Base-by-base conservation (phyloP, 1,139 yeast genomes). In the Sugiyamaella sp. region DNA sequence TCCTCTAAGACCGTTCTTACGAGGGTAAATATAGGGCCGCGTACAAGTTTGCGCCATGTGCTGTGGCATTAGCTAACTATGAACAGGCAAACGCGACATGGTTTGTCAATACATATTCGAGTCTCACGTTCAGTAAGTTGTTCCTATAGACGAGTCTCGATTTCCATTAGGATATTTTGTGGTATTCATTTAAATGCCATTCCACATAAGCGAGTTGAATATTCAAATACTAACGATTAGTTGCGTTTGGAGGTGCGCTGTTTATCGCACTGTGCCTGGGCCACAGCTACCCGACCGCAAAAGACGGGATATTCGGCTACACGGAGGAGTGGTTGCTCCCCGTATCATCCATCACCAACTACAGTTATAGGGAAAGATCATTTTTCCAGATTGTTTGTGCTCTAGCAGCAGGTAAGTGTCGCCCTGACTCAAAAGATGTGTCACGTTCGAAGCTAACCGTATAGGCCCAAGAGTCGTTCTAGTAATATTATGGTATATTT, bases 321-420 rank as follows among this genome's bases (percentile, higher is more conserved):
- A 41, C 42, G 37, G 48, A 52, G 9, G 57, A 54, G 37, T 54
- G 57, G 54, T 38, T 46, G 42, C 44, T 42, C 9, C 46, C 49
- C 20, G 43, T 46, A 3, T 46, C 46, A 3, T 46, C 29, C 14
- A 24, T 43, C 16, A 46, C 46, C 4, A 39, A 38, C 25, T 49
- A 43, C 33, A 19, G 43, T 58, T 88, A 86, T 62, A 95, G 95
- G 0, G 95, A 87, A 68, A 75, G 95, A 62, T 85, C 93, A 2
- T 68, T 87, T 39, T 88, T 87, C 65, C 96, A 88, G 68, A 76
- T 88, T 32, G 69, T 86, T 50, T 85, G 86, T 55, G 95, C 80
- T 1, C 66, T 87, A 45, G 85, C 95, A 1, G 78, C 95, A 0
- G 91, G 93, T 24, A 93, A 95, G 35, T 76, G 93, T 60, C 19